Evolutionary conservation across 2,329 filamentous ascomycete species (phyloP), one percentile per base, ranked within the genome.

Genomic region (Aureobasidium vineae): DNA sequence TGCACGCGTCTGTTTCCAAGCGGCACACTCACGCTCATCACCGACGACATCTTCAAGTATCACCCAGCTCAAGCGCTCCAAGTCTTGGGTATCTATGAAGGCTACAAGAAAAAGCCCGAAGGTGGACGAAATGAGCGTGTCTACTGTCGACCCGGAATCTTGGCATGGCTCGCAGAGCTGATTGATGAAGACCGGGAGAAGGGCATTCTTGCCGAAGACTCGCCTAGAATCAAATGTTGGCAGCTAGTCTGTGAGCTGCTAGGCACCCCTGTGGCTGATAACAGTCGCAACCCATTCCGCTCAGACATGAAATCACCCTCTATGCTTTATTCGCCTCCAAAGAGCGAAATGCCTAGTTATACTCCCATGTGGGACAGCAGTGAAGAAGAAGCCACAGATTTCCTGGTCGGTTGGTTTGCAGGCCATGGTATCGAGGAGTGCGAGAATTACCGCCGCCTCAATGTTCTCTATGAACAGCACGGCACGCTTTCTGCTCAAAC

Each of bases 31-130:
- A 74, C 77, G 13, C 78, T 79, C 69, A 77, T 81, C 19, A 80
- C 79, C 1, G 79, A 81, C 45, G 77, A 81, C 33, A 73, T 80
- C 1, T 78, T 81, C 50, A 69, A 74, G n/a, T 68, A 77, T 50
- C 69, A 76, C 53, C 79, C 79, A 5, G 71, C 72, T 54, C 69
- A 76, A 33, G 78, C 78, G 0, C 68, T 76, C 2, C 63, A 72
- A 8, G 75, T 81, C 15, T 69, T 81, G 10, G 67, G 76, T n/a
- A 67, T 70, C 0, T 78, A 79, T 67, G 67, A 75, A 33, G 68
- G 70, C 45, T 71, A 75, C 33, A 71, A 73, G 45, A 40, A 40
- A 50, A 75, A 73, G 67, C 70, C 70, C 0, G 47, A 66, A 31
- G 73, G 71, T 7, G 71, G 59, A 6, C 52, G 70, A 33, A 65